These are phyloP conservation scores for Linderina pennispora DNA, from an alignment of 192 early-diverging fungal species.

Conservation along the genomic window DNA sequence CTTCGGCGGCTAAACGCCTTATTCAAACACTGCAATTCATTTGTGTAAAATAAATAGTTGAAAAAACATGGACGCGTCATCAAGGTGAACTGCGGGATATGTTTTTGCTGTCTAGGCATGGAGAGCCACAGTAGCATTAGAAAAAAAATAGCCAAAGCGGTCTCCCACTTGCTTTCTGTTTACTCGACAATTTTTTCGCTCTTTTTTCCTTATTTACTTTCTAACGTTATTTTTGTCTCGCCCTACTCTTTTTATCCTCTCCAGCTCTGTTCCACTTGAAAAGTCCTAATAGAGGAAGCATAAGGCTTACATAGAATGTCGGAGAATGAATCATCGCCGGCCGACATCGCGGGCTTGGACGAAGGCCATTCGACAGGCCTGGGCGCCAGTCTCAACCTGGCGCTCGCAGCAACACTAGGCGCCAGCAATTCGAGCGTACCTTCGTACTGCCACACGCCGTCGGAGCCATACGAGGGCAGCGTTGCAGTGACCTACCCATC, in stretches of 20 bases:
- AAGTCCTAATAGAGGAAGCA: background rate
- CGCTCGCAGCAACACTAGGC: background rate
- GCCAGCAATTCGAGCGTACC: constrained; percentile 3
- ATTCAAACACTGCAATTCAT: background rate
- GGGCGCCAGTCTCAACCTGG: background rate
- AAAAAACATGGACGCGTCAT: no score
- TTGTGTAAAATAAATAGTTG: no score
- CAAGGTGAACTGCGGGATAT: no score
- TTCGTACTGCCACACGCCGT: constrained; percentile 28
- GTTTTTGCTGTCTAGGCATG: no score
- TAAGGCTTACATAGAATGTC: background rate
- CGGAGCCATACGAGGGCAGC: constrained; percentile 36
- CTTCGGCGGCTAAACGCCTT: constrained; percentile 75
- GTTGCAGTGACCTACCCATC: constrained; percentile 3
- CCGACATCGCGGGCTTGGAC: background rate
- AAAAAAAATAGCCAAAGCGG: no score
- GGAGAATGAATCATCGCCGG: background rate
- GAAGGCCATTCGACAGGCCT: background rate
- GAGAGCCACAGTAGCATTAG: no score
- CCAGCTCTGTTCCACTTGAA: background rate
- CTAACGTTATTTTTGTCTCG: no score
- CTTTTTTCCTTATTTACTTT: constrained; percentile 2
- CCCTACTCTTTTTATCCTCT: no score
- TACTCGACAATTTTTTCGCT: background rate
- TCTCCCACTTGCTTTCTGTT: background rate